Evolutionary conservation across 768 basidiomycete species (phyloP), one percentile per base, ranked within the genome.

Genomic region (Tylopilus cervinicoccineus): DNA sequence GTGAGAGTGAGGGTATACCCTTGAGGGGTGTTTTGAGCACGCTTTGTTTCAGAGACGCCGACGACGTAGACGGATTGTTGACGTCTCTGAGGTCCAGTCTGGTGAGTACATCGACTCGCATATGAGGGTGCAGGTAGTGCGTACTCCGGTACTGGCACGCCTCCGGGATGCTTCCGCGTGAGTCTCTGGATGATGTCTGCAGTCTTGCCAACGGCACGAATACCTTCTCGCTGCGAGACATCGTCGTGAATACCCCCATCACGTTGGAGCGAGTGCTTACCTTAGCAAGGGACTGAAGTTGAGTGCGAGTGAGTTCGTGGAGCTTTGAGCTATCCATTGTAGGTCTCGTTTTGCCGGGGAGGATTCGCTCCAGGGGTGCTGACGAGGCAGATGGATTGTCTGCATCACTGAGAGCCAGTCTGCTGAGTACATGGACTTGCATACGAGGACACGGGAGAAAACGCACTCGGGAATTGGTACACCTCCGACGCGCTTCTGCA

Each of bases 121-220:
- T 14, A 13, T 13, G 23, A 32, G 28, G 22, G 27, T 9, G 12
- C 9, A 9, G 32, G 11, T 17, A 12, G 28, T 8, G 51, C 57
- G 23, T 24, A 55, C 58, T 43, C 45, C 12, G 33, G 11, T 24
- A 45, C n/a, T 3, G 64, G 66, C 0, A 64, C 58, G 0, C 66
- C 64, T 22, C 28, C 32, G n/a, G 66, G 67, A 38, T 61, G 52
- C 22, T 63, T 68, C 29, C 28, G 50, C 9, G 61, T 23, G 36
- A 66, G 53, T 44, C 57, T 48, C 31, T 50, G 49, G 34, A 66
- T 61, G 20, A 64, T 68, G 4, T 57, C 57, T 47, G 59, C 66
- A 1, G 55, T 64, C 52, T 63, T 64, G 3, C 54, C 62, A 16
- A 60, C 47, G 0, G 62, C 64, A n/a, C 55, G 55, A 17, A 67